Percentiles rank a stretch among this genome's conserved stretches.
Conservation (phyloP, 371 early-diverging fungal genomes). For the Rhizomucor pusillus region DNA sequence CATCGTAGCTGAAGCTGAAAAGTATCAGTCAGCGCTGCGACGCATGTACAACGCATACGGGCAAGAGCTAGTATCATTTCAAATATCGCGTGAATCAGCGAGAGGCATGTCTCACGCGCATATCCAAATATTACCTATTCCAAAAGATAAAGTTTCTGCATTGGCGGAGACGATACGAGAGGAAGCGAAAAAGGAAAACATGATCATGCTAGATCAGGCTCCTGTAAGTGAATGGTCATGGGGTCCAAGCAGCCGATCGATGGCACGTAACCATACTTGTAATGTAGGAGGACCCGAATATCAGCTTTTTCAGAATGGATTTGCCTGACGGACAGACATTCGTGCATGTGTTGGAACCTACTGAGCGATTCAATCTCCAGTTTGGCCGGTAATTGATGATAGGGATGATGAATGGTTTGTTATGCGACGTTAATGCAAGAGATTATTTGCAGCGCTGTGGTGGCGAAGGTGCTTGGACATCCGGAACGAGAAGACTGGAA, state of each 20-base stretch:
- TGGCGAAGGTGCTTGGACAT: conserved; percentile 53
- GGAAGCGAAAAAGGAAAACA: conserved; percentile 36
- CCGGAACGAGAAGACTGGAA: conserved; percentile 78
- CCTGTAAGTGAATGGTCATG: conserved; percentile 38
- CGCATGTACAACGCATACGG: conserved; percentile 47
- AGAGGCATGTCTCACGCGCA: conserved; percentile 55
- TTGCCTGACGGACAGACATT: conserved; percentile 51
- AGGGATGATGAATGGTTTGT: background rate
- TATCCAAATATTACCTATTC: conserved; percentile 62
- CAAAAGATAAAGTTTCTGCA: conserved; percentile 28
- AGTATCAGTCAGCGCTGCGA: conserved; percentile 52
- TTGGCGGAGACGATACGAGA: conserved; percentile 32
- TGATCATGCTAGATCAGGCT: conserved; percentile 30
- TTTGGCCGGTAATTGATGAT: conserved; percentile 61
- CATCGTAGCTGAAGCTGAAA: conserved; percentile 55
- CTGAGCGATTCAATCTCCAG: conserved; percentile 62
- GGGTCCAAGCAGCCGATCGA: too few relatives aligned
- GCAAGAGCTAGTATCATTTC: conserved; percentile 66
- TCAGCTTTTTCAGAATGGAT: conserved; percentile 65
- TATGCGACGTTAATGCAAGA: conserved; percentile 9
- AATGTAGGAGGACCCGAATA: conserved; percentile 28
- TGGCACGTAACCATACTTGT: background rate
- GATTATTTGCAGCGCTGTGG: conserved; percentile 41
- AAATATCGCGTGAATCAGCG: conserved; percentile 55
- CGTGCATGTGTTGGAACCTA: conserved; percentile 42